Evolutionary conservation across 495 filamentous ascomycete genomes (phyloP), one percentile per base, ranked within the genome.

Genomic region (Rostrohypoxylon terebratum): DNA sequence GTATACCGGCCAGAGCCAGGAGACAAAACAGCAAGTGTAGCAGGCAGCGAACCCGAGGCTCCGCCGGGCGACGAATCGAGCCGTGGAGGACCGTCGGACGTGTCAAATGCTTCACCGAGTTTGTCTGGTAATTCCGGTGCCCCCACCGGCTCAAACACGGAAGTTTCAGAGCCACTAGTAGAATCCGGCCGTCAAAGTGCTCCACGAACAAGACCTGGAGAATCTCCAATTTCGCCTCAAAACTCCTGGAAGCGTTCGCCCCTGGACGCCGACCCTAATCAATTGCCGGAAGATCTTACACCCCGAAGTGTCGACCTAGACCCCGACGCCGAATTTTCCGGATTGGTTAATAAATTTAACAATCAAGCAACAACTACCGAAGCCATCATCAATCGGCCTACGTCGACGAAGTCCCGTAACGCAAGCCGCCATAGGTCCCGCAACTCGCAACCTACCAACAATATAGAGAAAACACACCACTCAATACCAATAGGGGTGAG

Each of bases 1-100:
- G 75, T 78, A 1, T 77, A 78, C 67, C 71, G 73, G 3, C 73
- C 73, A 4, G 61, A 51, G 16, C 66, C 70, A 16, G 65, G 20
- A 58, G 69, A 67, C 0, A 40, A 40, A 45, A 38, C 57, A 48
- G 51, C 23, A 23, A 50, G 50, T 20, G 50, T 55, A 45, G 11
- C 57, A n/a, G 71, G 61, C 51, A 45, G 53, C n/a, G 71, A 73
- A 23, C 33, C 55, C 25, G 34, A 42, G 9, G 8, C 38, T 11
- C 38, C 60, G 23, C 60, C 68, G 21, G 50, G n/a, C 38, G 20
- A 45, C 20, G 54, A 25, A 53, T 25, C 16, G n/a, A 57, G 45
- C 38, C 54, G 31, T 11, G 38, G n/a, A 14, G 61, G 38, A 11
- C 28, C 54, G 9, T 47, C 61, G 57, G 4, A 61, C 34, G 21